Evolutionary conservation across 352 stramenopile species (phyloP), one percentile per base, ranked within the genome.

Genomic region (Globisporangium nagaii): DNA sequence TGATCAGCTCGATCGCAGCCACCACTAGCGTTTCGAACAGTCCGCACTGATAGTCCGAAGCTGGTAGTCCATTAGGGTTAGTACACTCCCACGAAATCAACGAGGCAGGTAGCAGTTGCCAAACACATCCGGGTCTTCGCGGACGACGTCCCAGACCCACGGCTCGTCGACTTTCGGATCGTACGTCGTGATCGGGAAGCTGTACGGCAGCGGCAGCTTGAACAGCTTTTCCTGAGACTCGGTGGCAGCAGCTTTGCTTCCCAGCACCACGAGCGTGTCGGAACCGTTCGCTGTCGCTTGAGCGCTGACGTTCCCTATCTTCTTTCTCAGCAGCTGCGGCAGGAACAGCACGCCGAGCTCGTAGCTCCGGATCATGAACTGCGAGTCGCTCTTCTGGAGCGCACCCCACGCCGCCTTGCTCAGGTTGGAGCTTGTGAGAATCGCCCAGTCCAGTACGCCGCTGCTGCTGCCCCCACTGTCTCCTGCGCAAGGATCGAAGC

Each of bases 331-430:
- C 2, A 78, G 35, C 5, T 60, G 53, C 13, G 80, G 77, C 5
- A 91, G 50, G 42, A 91, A 91, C 40, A 93, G 67, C 19, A 93
- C 71, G 0, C 84, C 84, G 4, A 93, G 65, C 48, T 93, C 84
- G 59, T 92, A 93, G 1, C 81, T 91, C 19, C 84, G 72, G 48
- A 93, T 84, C 77, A 90, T 88, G 42, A 93, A 69, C 47, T 93
- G 84, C 8, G 75, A 70, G 34, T 75, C 68, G 58, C 80, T 81
- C 48, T 87, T 91, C 63, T 93, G 80, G n/a, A 79, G 49, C 0
- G 71, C 35, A 0, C 84, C 84, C 84, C 84, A 93, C 20, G 84
- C 84, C 3, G 81, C 84, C 58, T 91, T 90, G 69, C 84, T 93
- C 36, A 91, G 62, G 44, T 93, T 93, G 4, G 80, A 74, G 58